phyloP scores from a whole-genome alignment of 1,139 yeast species.

The Magnusiomyces clavatus region DNA sequence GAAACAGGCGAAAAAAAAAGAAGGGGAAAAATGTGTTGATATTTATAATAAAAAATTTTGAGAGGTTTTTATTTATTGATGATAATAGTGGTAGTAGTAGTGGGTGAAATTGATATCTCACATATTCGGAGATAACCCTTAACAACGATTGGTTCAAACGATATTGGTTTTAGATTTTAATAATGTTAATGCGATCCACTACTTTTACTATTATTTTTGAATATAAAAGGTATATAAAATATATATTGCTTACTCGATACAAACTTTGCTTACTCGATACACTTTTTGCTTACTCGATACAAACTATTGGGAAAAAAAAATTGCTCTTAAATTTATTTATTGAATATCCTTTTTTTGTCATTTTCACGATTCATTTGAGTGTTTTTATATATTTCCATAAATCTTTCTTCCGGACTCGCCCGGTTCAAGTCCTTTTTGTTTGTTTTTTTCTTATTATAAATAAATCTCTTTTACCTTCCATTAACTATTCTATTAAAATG shows the following conservation, averaged over 20 bases:
- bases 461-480: no score
- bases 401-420: not conserved
- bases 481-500: no score
- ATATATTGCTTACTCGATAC: not conserved
- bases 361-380: not conserved
- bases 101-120: not conserved
- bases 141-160: no score
- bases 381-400: not conserved
- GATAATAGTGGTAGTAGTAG: not conserved
- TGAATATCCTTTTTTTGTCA: not conserved
- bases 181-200: no score
- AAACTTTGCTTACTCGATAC: not conserved
- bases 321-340: not conserved
- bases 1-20: no score
- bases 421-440: no score
- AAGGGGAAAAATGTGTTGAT: not conserved
- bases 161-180: no score
- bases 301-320: no score
- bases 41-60: not conserved
- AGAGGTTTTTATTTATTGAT: not conserved
- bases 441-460: not conserved
- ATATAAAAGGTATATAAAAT: not conserved
- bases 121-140: no score
- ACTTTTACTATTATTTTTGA: no score
- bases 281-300: constrained; percentile 2